phyloP scores from a whole-genome alignment of 2,329 filamentous ascomycete genomes.

The Claviceps lovelessii region DNA sequence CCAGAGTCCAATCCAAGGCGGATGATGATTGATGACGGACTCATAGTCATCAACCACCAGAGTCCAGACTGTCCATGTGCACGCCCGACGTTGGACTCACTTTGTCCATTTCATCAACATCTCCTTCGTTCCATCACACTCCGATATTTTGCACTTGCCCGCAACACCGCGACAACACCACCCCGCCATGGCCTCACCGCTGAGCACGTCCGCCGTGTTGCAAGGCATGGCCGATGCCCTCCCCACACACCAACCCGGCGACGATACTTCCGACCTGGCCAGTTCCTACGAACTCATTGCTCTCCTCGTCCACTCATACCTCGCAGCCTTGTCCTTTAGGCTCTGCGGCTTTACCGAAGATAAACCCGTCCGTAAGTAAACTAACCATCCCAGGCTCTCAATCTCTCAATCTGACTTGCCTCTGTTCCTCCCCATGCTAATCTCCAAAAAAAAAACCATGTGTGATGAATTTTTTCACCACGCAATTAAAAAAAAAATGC shows the following conservation, averaged over 20 bases:
- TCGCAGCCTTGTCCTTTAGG: slow-evolving; percentile 66
- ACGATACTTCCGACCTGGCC: slow-evolving; percentile 48
- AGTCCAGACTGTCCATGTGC: not conserved
- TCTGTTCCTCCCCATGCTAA: not conserved
- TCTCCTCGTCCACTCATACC: slow-evolving; percentile 69
- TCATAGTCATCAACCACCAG: not conserved
- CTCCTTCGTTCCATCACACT: not conserved
- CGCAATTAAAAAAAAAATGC: no score
- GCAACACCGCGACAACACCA: not conserved
- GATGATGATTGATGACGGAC: not conserved
- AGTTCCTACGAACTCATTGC: slow-evolving; percentile 71
- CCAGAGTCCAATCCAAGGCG: no score
- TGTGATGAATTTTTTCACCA: no score
- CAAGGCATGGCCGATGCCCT: slow-evolving; percentile 45
- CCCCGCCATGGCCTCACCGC: slow-evolving; percentile 3
- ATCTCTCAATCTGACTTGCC: not conserved
- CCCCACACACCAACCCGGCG: slow-evolving; percentile 36
- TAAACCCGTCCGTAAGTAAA: slow-evolving; percentile 49
- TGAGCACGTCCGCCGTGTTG: slow-evolving; percentile 28
- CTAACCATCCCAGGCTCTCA: not conserved
- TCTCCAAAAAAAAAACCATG: not conserved
- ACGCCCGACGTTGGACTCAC: no score
- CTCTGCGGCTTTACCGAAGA: slow-evolving; percentile 77
- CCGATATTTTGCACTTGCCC: not conserved
- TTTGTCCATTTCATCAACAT: not conserved